These are phyloP conservation scores for Didymella lethalis DNA, from an alignment of 2,329 filamentous ascomycete genomes.

Conservation along the genomic window DNA sequence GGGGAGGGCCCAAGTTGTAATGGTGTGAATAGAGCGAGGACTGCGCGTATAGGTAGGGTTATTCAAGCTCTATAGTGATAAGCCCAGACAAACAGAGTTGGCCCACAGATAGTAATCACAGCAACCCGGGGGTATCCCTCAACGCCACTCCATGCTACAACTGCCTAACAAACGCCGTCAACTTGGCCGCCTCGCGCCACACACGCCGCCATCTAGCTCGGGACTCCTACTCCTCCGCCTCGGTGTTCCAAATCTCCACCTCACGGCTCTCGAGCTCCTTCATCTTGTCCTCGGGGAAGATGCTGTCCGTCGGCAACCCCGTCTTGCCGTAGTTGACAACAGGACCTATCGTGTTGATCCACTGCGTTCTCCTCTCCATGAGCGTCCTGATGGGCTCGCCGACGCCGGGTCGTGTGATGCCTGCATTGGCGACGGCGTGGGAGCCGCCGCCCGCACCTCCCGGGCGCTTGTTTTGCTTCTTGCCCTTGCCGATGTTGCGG, in stretches of 20 bases:
- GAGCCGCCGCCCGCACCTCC: constrained; percentile 78
- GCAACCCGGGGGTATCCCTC: not conserved
- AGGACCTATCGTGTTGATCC: constrained; percentile 89
- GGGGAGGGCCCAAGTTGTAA: constrained; percentile 8
- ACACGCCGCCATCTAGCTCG: not conserved
- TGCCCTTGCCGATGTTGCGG: constrained; percentile 90
- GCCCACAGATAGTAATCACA: too few relatives aligned
- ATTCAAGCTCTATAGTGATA: too few relatives aligned
- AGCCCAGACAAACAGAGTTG: too few relatives aligned
- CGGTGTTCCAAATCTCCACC: constrained; percentile 82
- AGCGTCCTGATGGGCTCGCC: constrained; percentile 89
- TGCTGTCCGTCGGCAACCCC: constrained; percentile 75
- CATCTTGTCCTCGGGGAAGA: constrained; percentile 80
- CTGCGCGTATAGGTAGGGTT: too few relatives aligned
- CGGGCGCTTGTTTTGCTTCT: constrained; percentile 81
- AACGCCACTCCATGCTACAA: constrained; percentile 2
- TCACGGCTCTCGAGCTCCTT: constrained; percentile 75
- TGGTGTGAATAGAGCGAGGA: too few relatives aligned
- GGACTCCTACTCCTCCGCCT: constrained; percentile 64
- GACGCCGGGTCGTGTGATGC: constrained; percentile 64
- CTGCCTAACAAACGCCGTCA: not conserved
- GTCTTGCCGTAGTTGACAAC: constrained; percentile 87
- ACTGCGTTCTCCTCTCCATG: constrained; percentile 89
- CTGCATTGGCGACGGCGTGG: constrained; percentile 57
- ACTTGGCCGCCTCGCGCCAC: not conserved